Evolutionary conservation across 1,139 yeast species (phyloP), one percentile per base, ranked within the genome.

Genomic region (Blastobotrys serpentis): DNA sequence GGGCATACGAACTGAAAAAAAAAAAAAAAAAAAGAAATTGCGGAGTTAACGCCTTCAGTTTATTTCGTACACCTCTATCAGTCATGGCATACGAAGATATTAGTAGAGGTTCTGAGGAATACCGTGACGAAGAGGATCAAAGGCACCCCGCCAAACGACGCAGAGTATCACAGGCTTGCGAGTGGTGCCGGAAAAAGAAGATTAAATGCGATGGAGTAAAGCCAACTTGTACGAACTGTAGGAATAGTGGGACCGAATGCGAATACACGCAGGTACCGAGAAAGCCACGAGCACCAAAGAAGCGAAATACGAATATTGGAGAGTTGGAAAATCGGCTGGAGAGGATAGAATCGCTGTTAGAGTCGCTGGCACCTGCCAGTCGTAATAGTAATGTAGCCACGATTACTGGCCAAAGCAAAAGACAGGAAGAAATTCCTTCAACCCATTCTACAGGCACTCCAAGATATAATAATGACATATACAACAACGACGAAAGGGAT

Each of bases 181-280:
- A 80, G 54, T 71, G 75, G 42, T 86, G 95, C 63, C 82, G 86
- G 58, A 70, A 75, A 51, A 70, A 80, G 48, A 86, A 86, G 63
- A 78, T 83, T 44, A 84, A 85, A 60, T 87, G 95, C 61, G 85
- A 84, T 59, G 95, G 87, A 56, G 58, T 49, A 22, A 79, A 81
- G 54, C 95, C 95, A 0, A 53, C 62, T 0, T 86, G 95, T 58
- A 65, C 77, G 0, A 73, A 78, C 54, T 87, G 95, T 61, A 45
- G 64, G 3, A 79, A 77, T 50, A 67, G 75, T 1, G 65, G 68
- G 2, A 57, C 52, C 30, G 59, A 67, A 10, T 67, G 71, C 47
- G 53, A 56, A 13, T 66, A 65, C 47, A 62, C 69, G 3, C 60
- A 56, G 30, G 51, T 58, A 32, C 64, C 63, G 37, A 61, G 63